Evolutionary conservation across 805 yeast genomes (phyloP).

Genomic region (Wickerhamiella nectarea): DNA sequence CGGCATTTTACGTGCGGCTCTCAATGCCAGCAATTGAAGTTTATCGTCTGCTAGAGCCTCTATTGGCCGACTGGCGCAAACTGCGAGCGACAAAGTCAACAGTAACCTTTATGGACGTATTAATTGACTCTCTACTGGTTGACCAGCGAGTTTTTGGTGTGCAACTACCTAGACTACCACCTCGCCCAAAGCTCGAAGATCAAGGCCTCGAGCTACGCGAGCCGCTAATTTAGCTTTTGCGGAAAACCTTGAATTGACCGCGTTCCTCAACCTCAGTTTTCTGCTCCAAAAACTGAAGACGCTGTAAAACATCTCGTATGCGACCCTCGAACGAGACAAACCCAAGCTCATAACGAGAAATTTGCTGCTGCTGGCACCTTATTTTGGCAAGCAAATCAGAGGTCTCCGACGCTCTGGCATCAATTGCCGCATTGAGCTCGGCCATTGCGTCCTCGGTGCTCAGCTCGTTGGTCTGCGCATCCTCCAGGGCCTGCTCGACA

Average conservation of each 20-base stretch:
- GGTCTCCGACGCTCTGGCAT: background rate
- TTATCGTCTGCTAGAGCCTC: conserved; percentile 40
- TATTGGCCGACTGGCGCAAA: conserved; percentile 54
- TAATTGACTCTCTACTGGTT: conserved; percentile 46
- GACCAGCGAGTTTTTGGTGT: conserved; percentile 57
- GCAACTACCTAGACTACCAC: conserved; percentile 44
- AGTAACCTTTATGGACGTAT: conserved; percentile 55
- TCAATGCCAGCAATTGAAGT: conserved; percentile 34
- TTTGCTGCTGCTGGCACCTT: background rate
- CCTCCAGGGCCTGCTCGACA: background rate
- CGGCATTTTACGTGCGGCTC: conserved; percentile 44
- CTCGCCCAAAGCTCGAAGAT: conserved; percentile 3
- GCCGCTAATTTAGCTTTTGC: background rate
- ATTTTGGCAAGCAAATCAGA: background rate
- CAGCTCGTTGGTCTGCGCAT: background rate
- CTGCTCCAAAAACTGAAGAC: background rate
- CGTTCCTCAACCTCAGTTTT: background rate
- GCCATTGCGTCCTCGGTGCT: background rate
- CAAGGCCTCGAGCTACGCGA: conserved; percentile 1
- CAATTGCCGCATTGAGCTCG: background rate
- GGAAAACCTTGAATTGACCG: background rate
- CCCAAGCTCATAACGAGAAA: background rate
- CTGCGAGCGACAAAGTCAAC: conserved; percentile 35
- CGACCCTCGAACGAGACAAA: background rate
- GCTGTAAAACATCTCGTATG: background rate